Percentiles rank a stretch among this genome's conserved stretches.
Evolutionary conservation across 139 green algal species (phyloP).

Genomic region (Astrephomene gubernaculifera): DNA sequence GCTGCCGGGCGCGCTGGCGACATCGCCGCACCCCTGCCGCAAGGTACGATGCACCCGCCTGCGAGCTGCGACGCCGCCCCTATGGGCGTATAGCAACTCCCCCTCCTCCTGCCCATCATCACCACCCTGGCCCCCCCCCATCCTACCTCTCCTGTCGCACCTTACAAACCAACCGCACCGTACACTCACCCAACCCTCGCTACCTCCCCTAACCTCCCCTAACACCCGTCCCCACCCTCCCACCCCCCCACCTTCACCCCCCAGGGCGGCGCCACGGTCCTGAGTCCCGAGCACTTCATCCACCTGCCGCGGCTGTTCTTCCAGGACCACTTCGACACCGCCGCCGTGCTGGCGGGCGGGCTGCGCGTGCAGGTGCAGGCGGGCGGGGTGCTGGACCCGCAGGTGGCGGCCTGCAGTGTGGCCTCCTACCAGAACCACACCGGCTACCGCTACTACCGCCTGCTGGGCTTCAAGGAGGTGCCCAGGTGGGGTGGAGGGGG

Average conservation of each 20-base stretch:
- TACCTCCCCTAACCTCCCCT: not conserved
- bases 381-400: conserved; percentile 13
- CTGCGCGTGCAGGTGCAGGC: conserved; percentile 45
- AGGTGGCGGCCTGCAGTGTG: not conserved
- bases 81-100: not conserved
- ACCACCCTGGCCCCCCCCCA: not conserved
- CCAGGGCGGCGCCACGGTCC: conserved; percentile 36
- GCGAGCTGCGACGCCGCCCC: not conserved
- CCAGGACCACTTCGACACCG: conserved; percentile 48
- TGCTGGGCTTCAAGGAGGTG: conserved; percentile 54
- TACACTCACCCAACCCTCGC: no score
- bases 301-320: conserved; percentile 53
- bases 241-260: not conserved
- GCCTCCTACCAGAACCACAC: conserved; percentile 55
- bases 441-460: conserved; percentile 49
- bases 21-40: conserved; percentile 35
- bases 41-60: conserved; percentile 7
- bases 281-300: conserved; percentile 54
- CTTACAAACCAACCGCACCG: no score
- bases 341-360: conserved; percentile 28
- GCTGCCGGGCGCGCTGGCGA: conserved; percentile 30
- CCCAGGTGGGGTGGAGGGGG: conserved; percentile 26
- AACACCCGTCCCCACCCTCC: not conserved
- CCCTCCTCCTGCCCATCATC: not conserved
- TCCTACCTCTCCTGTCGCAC: not conserved